Evolutionary conservation across 2,329 filamentous ascomycete species (phyloP), one percentile per base, ranked within the genome.

Genomic region (Sporothrix schenckii): DNA sequence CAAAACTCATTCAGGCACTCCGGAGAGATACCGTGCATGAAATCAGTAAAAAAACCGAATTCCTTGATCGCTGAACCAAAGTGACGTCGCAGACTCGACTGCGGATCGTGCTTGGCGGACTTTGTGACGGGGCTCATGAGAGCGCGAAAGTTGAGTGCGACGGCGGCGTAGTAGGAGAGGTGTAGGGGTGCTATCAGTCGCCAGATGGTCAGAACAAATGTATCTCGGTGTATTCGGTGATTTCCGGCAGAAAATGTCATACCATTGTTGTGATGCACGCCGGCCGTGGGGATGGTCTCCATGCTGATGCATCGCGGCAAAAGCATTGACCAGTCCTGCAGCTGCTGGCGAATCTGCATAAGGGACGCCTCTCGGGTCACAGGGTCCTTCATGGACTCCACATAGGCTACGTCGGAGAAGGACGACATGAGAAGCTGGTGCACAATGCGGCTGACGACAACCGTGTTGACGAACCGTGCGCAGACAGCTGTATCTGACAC

Each of bases 51-150:
- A 2, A 77, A 75, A 41, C 79, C 76, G 14, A 82, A 81, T 41
- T 81, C 78, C 1, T 72, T 58, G 2, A 81, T 75, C 2, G 80
- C 80, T 0, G 73, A 75, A 4, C 75, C 69, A 21, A 82, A 77
- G 77, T 79, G 80, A 39, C 75, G 76, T 3, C 78, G 76, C 3
- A 81, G 77, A 50, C 77, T 80, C 0, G 80, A 82, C 1, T 75
- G 74, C 0, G 79, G 77, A 0, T 77, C 79, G 0, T 73, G 73
- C 44, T 83, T 83, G 7, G 82, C 79, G 1, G 76, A 77, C 66
- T 79, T 80, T 1, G 80, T 83, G 0, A 82, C 81, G 5, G 83
- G 83, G 16, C 79, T 80, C 81, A 84, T 83, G 1, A 84, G 76
- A 0, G 81, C 82, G 3, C 83, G 78, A 60, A 80, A 81, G 7